Percentiles rank a stretch among this genome's conserved stretches.
phyloP scores from a whole-genome alignment of 2,329 filamentous ascomycete genomes.

The Arthrobotrys iridis region DNA sequence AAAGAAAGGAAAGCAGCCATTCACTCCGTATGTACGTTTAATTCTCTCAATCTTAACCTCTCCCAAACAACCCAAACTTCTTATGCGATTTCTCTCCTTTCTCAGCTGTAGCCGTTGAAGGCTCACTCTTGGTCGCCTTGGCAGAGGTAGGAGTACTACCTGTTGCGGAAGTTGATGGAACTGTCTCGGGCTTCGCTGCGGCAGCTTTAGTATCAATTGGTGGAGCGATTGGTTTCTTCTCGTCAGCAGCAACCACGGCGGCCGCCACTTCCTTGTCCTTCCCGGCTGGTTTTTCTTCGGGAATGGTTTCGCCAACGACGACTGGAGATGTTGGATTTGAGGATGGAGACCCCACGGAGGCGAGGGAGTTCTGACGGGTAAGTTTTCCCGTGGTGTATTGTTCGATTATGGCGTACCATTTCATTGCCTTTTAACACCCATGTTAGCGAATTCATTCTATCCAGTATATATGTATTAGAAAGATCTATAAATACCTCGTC shows the following conservation, averaged over 20 bases:
- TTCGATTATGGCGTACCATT: constrained; percentile 56
- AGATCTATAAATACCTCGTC: constrained; percentile 46
- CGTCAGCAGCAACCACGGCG: constrained; percentile 11
- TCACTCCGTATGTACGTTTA: neutral
- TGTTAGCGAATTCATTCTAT: neutral
- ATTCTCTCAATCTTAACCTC: neutral
- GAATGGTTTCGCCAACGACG: constrained; percentile 14
- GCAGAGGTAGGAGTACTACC: constrained; percentile 15
- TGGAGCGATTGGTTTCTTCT: constrained; percentile 39
- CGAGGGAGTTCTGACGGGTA: constrained; percentile 46
- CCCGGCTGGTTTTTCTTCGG: constrained; percentile 39
- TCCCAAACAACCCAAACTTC: constrained; percentile 48
- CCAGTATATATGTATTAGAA: neutral
- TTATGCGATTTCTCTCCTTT: constrained; percentile 39
- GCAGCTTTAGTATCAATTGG: constrained; percentile 38
- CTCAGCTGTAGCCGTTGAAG: constrained; percentile 23
- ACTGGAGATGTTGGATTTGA: constrained; percentile 19
- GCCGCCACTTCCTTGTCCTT: constrained; percentile 23
- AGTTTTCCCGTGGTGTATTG: constrained; percentile 54
- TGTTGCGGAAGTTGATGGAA: constrained; percentile 2
- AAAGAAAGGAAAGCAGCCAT: neutral
- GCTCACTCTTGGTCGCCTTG: constrained; percentile 19
- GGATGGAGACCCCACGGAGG: constrained; percentile 1
- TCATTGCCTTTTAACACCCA: constrained; percentile 43
- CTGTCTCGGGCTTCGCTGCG: constrained; percentile 7